A percentile compares a stretch with the other conserved stretches of the same genome.
These are phyloP conservation scores for Quercus mongolica DNA, from an alignment of 306 rosid species.

Conservation along the genomic window DNA sequence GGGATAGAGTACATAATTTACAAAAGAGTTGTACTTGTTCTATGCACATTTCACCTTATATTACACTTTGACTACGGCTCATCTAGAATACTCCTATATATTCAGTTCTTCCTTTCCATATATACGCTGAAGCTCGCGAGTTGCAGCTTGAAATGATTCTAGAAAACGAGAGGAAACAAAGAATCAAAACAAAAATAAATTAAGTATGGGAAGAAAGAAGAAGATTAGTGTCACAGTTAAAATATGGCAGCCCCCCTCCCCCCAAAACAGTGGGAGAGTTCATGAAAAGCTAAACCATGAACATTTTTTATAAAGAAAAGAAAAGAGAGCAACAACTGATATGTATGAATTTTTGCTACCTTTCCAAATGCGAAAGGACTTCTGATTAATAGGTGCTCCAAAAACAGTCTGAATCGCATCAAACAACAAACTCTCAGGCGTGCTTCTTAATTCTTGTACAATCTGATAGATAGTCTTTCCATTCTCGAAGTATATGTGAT, in stretches of 20 bases:
- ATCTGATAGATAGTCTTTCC: conserved; percentile 84
- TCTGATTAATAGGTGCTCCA: conserved; percentile 84
- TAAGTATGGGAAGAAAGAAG: not conserved
- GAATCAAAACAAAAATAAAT: not conserved
- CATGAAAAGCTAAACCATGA: no score
- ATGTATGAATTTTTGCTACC: conserved; percentile 30
- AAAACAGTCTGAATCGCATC: conserved; percentile 72
- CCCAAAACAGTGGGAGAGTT: no score
- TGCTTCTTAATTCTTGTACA: conserved; percentile 80
- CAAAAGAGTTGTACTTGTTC: conserved; percentile 14
- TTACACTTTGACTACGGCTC: conserved; percentile 20
- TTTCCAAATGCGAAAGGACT: conserved; percentile 78
- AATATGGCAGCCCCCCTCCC: no score
- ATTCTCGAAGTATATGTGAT: conserved; percentile 78
- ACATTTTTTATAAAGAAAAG: not conserved
- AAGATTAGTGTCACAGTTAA: not conserved
- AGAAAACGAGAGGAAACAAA: conserved; percentile 13
- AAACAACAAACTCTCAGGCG: conserved; percentile 72
- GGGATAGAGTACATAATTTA: conserved; percentile 1
- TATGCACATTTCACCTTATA: conserved; percentile 24
- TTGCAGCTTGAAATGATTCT: conserved; percentile 93
- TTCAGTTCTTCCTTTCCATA: conserved; percentile 76
- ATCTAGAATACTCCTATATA: conserved; percentile 24
- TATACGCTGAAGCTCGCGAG: conserved; percentile 86
- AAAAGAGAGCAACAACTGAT: not conserved